These are phyloP conservation scores for Lyophyllum atratum DNA, from an alignment of 768 basidiomycete genomes.

Conservation along the genomic window DNA sequence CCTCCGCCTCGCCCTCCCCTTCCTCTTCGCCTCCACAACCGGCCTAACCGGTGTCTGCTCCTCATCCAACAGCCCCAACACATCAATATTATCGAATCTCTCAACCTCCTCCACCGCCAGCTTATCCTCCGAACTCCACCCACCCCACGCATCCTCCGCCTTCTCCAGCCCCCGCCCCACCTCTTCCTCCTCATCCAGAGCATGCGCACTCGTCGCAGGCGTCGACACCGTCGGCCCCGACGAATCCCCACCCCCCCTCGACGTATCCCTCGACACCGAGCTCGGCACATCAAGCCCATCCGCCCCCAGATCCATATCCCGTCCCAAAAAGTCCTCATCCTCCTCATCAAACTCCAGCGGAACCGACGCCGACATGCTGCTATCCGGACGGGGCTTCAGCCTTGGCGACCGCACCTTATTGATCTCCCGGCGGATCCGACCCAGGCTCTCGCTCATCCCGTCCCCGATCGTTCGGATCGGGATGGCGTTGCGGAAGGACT, in stretches of 20 bases:
- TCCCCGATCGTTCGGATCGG: conserved; percentile 59
- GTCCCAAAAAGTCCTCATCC: conserved; percentile 58
- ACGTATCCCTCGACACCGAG: conserved; percentile 26
- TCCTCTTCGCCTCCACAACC: conserved; percentile 7
- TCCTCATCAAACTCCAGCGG: conserved; percentile 68
- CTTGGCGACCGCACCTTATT: conserved; percentile 50
- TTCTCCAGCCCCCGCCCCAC: conserved; percentile 29
- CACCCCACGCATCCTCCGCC: conserved; percentile 33
- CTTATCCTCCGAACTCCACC: conserved; percentile 48
- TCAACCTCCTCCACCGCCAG: conserved; percentile 54
- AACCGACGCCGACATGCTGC: conserved; percentile 32
- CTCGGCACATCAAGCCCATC: conserved; percentile 2
- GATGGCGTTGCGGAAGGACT: conserved; percentile 46
- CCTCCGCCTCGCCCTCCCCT: conserved; percentile 2
- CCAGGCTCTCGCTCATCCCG: conserved; percentile 62
- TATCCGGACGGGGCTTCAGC: conserved; percentile 27
- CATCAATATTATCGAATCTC: conserved; percentile 49
- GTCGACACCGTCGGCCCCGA: conserved; percentile 34
- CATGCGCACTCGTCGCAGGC: conserved; percentile 38
- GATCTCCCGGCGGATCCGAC: conserved; percentile 59
- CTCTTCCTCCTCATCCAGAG: conserved; percentile 35
- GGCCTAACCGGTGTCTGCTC: conserved; percentile 24
- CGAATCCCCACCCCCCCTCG: conserved; percentile 27
- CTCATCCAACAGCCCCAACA: conserved; percentile 41
- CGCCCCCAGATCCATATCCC: conserved; percentile 16